A percentile compares a stretch with the other conserved stretches of the same genome.
phyloP scores from a whole-genome alignment of 164 flowering plant genomes.

The Magnolia sinica region DNA sequence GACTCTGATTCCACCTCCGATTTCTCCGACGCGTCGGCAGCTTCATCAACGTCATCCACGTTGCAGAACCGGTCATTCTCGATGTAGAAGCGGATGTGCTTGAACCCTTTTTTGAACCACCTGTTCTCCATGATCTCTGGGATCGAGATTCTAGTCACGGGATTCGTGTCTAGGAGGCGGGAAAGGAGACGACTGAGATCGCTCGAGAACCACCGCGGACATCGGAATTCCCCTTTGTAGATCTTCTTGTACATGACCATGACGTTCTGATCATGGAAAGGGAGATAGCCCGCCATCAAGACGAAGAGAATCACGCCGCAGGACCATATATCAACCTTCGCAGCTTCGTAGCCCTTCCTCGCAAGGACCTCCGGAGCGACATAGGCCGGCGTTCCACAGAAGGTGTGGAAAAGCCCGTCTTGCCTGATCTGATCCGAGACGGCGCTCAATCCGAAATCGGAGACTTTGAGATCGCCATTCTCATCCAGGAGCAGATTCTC shows the following conservation, averaged over 20 bases:
- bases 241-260: constrained; percentile 41
- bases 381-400: constrained; percentile 34
- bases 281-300: constrained; percentile 41
- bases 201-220: constrained; percentile 35
- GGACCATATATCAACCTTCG: constrained; percentile 40
- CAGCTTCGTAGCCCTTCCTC: constrained; percentile 35
- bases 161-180: constrained; percentile 28
- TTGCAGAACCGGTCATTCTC: constrained; percentile 22
- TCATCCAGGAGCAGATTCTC: constrained; percentile 32
- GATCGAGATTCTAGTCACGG: constrained; percentile 22
- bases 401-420: constrained; percentile 41
- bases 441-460: constrained; percentile 37
- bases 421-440: constrained; percentile 39
- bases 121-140: constrained; percentile 27
- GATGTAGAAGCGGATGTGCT: constrained; percentile 22
- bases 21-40: not conserved
- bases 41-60: constrained; percentile 6
- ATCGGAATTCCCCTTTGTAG: constrained; percentile 38
- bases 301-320: constrained; percentile 35
- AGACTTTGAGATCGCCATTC: constrained; percentile 33
- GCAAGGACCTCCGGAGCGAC: constrained; percentile 36
- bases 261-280: constrained; percentile 37
- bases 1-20: constrained; percentile 9
- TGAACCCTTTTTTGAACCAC: constrained; percentile 35
- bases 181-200: constrained; percentile 18